These are phyloP conservation scores for Diatrype stigma DNA, from an alignment of 2,329 filamentous ascomycete species.

Conservation along the genomic window DNA sequence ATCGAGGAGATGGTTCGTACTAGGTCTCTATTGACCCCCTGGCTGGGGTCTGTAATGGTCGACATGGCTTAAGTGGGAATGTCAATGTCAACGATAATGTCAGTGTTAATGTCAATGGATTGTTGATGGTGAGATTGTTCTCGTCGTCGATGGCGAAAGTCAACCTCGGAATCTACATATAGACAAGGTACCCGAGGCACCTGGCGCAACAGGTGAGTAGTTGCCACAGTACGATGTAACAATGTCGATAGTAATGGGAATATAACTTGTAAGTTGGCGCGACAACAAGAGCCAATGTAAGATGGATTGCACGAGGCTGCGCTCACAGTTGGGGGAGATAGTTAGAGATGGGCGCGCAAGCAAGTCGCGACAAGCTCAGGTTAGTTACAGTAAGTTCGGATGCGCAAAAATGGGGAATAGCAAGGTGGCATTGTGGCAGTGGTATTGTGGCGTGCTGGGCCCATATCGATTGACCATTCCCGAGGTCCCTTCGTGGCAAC, in stretches of 20 bases:
- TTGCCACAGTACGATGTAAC: too few species aligned
- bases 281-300: not conserved
- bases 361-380: not conserved
- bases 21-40: slow-evolving; percentile 40
- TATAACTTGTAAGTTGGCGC: not conserved
- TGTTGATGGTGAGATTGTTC: slow-evolving; percentile 3
- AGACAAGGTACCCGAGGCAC: too few species aligned
- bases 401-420: not conserved
- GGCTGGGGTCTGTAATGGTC: slow-evolving; percentile 40
- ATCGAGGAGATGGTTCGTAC: slow-evolving; percentile 22
- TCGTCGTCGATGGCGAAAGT: too few species aligned
- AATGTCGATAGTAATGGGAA: too few species aligned
- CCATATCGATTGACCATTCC: too few species aligned
- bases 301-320: not conserved
- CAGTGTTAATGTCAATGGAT: too few species aligned
- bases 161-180: too few species aligned
- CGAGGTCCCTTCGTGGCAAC: too few species aligned
- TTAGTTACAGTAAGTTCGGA: not conserved
- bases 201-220: too few species aligned
- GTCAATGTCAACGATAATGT: too few species aligned
- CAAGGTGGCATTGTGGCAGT: too few species aligned
- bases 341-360: not conserved
- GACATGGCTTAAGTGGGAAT: slow-evolving; percentile 20
- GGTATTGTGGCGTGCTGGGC: not conserved
- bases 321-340: not conserved